Conservation (phyloP, 2,329 filamentous ascomycete genomes). For the Byssochlamys sp. region DNA sequence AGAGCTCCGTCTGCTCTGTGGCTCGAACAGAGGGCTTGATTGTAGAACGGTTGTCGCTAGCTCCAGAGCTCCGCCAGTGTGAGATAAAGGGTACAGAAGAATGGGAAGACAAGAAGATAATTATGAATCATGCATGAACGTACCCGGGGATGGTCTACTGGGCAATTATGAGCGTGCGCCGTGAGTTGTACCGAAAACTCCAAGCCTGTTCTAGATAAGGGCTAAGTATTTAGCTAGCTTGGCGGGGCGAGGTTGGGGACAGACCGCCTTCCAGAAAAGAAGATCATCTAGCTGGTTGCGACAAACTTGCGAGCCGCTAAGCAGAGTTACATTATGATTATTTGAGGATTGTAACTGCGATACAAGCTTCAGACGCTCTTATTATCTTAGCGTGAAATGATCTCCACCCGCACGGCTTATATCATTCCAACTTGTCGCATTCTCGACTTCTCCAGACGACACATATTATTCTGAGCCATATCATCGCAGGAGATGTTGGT, state of each 20-base stretch:
- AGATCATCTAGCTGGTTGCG: neutral
- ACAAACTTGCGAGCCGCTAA: neutral
- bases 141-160: neutral
- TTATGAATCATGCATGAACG: neutral
- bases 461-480: neutral
- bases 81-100: neutral
- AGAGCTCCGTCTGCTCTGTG: neutral
- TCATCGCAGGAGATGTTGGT: neutral
- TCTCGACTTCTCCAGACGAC: neutral
- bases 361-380: neutral
- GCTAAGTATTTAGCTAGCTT: neutral
- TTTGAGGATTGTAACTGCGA: neutral
- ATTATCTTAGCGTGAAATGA: neutral
- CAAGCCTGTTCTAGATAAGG: neutral
- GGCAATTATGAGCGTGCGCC: neutral
- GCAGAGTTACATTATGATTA: neutral
- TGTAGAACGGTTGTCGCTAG: neutral
- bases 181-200: neutral
- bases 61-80: neutral
- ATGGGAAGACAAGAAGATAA: neutral
- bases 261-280: neutral
- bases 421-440: neutral
- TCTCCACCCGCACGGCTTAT: neutral
- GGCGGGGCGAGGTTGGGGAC: neutral
- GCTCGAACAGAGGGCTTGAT: neutral